Base-by-base conservation (phyloP, 331 rosid species). In the Malus hybrid region DNA sequence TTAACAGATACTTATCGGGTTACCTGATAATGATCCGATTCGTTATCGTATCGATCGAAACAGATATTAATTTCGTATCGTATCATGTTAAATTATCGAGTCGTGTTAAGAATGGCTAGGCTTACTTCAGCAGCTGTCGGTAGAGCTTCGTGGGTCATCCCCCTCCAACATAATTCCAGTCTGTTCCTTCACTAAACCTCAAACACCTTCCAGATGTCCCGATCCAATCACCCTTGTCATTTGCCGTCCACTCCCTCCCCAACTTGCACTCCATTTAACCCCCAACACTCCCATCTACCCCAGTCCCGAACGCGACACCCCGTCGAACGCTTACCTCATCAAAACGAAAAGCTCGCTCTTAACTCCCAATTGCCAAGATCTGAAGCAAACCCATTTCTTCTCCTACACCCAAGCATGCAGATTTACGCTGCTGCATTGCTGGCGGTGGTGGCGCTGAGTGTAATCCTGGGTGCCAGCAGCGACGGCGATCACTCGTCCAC, bases 181-280 rank as follows among this genome's bases (percentile, higher is more conserved):
- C 86, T 83, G 81, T 67, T 61, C 28, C 34, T 7, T 9, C 8
- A 9, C 66, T 83, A 83, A 74, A 79, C 73, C 9, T 70, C 83
- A 69, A 78, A 60, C 83, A 34, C 11, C 4, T 75, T 28, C 16
- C 1, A 20, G 10, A 3, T 1, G 12, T 5, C 2, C 2, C 20
- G n/a, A 32, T 27, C 69, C 3, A 22, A 22, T 22, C 22, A 22
- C 22, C 10, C 28, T 0, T 14, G 20, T 59, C 27, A 74, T 78
- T 78, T 61, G 76, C 81, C 83, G 83, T 83, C 65, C 65, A 14
- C 1, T 20, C 7, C 3, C 52, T 24, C 2, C 18, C 4, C 5
- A 70, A 79, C 75, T 12, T 59, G 86, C 74, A 55, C 67, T 50
- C 15, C 3, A 12, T 46, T 66, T 82, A 82, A 74, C 71, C 42